A percentile compares a stretch with the other conserved stretches of the same genome.
phyloP scores from a whole-genome alignment of 768 basidiomycete genomes.

The Boletus vermiculosoides region DNA sequence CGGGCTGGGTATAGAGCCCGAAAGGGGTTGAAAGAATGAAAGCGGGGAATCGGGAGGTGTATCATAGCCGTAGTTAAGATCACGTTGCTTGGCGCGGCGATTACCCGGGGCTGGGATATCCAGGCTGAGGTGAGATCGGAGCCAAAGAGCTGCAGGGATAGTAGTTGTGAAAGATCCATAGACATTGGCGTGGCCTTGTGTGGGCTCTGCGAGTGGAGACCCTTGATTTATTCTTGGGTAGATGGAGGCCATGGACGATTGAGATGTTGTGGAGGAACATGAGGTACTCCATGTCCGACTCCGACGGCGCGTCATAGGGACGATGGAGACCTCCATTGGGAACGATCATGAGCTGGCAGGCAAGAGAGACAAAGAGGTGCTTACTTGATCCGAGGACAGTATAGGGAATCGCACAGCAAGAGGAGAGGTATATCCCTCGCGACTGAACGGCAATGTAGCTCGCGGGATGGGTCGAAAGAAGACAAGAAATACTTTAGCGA shows the following conservation, averaged over 20 bases:
- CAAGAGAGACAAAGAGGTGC: neutral
- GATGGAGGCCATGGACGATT: slow-evolving; percentile 26
- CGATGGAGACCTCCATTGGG: neutral
- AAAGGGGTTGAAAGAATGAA: slow-evolving; percentile 18
- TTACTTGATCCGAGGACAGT: neutral
- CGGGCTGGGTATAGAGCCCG: slow-evolving; percentile 26
- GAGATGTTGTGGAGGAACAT: slow-evolving; percentile 23
- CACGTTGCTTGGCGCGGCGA: slow-evolving; percentile 1
- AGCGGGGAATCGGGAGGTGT: slow-evolving; percentile 31
- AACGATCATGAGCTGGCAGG: neutral
- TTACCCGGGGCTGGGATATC: slow-evolving; percentile 16
- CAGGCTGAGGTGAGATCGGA: slow-evolving; percentile 22
- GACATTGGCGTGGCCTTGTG: slow-evolving; percentile 26
- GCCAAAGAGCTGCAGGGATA: slow-evolving; percentile 31
- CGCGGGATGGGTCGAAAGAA: neutral
- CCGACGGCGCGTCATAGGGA: slow-evolving; percentile 4
- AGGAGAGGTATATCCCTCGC: neutral
- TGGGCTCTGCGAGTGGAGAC: slow-evolving; percentile 24
- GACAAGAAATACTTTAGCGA: neutral
- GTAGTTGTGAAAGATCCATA: slow-evolving; percentile 44
- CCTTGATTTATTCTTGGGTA: slow-evolving; percentile 22
- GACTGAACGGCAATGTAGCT: neutral
- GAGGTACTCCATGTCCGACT: slow-evolving; percentile 22
- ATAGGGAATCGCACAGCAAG: neutral
- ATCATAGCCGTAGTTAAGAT: slow-evolving; percentile 18